These are phyloP conservation scores for Raffaelea arxii DNA, from an alignment of 2,329 filamentous ascomycete species.

Conservation along the genomic window DNA sequence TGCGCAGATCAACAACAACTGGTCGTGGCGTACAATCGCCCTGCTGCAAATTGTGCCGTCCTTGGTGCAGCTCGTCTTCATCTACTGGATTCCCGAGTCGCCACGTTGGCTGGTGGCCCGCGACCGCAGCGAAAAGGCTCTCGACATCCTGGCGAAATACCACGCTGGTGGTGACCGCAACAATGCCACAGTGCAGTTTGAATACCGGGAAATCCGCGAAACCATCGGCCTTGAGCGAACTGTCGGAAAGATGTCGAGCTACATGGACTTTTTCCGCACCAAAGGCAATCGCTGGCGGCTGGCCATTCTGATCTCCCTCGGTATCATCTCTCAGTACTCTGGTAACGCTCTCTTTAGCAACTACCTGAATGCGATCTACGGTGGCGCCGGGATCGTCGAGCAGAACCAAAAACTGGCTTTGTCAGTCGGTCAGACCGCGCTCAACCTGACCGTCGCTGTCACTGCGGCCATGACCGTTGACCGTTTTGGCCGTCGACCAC, in stretches of 20 bases:
- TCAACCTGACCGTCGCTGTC: conserved; percentile 48
- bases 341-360: conserved; percentile 60
- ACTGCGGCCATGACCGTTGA: conserved; percentile 40
- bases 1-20: conserved; percentile 44
- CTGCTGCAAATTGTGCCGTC: conserved; percentile 55
- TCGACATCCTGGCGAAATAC: conserved; percentile 48
- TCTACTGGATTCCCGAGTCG: conserved; percentile 60
- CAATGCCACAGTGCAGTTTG: conserved; percentile 54
- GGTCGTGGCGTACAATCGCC: conserved; percentile 59
- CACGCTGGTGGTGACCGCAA: conserved; percentile 48
- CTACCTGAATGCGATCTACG: conserved; percentile 55
- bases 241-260: conserved; percentile 37
- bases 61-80: conserved; percentile 51
- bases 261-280: conserved; percentile 51
- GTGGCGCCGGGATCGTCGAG: conserved; percentile 48
- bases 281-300: conserved; percentile 55
- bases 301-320: conserved; percentile 51
- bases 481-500: conserved; percentile 39
- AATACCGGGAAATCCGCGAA: conserved; percentile 57
- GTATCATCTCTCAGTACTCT: conserved; percentile 58
- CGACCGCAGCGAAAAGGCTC: conserved; percentile 47
- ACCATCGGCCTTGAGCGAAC: conserved; percentile 49
- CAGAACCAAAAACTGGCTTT: conserved; percentile 46
- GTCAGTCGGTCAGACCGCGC: conserved; percentile 47
- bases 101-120: conserved; percentile 57